A percentile compares a stretch with the other conserved stretches of the same genome.
Evolutionary conservation across 2,329 filamentous ascomycete species (phyloP).

Genomic region (Calonectria hawksworthii): DNA sequence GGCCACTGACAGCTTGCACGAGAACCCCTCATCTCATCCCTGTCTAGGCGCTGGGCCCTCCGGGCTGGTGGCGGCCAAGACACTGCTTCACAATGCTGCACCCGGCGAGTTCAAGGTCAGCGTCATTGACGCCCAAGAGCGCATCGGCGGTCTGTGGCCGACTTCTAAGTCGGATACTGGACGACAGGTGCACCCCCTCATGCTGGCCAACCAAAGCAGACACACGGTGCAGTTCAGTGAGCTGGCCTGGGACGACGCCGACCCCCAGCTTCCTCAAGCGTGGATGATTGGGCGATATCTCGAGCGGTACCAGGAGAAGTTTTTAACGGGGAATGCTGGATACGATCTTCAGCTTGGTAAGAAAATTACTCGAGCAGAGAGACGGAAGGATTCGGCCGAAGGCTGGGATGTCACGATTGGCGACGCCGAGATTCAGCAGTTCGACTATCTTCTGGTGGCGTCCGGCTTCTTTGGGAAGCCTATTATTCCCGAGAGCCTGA

Average conservation of each 20-base stretch:
- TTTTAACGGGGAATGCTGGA: slow-evolving; percentile 59
- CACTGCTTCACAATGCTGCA: slow-evolving; percentile 73
- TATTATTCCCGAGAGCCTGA: slow-evolving; percentile 62
- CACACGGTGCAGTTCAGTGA: slow-evolving; percentile 83
- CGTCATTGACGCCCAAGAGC: slow-evolving; percentile 75
- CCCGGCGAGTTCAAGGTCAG: slow-evolving; percentile 73
- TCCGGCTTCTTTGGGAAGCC: slow-evolving; percentile 82
- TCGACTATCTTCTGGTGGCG: slow-evolving; percentile 80
- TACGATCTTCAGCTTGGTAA: slow-evolving; percentile 65
- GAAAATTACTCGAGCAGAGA: slow-evolving; percentile 58
- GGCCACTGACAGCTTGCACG: not conserved
- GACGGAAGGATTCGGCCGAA: slow-evolving; percentile 50
- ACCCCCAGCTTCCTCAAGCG: slow-evolving; percentile 79
- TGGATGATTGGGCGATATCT: slow-evolving; percentile 84
- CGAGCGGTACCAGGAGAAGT: slow-evolving; percentile 72
- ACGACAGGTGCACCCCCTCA: slow-evolving; percentile 74
- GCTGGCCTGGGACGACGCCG: slow-evolving; percentile 74
- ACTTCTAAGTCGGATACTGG: slow-evolving; percentile 60
- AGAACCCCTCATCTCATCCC: slow-evolving; percentile 9
- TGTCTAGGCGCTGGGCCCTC: slow-evolving; percentile 75
- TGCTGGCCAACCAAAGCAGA: slow-evolving; percentile 81
- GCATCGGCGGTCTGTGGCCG: slow-evolving; percentile 86
- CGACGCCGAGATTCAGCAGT: slow-evolving; percentile 62
- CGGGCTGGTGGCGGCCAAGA: slow-evolving; percentile 80
- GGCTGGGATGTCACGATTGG: slow-evolving; percentile 59